Percentiles rank a stretch among this genome's conserved stretches.
Conservation (phyloP, 768 basidiomycete species). For the Kwoniella dejecticola region DNA sequence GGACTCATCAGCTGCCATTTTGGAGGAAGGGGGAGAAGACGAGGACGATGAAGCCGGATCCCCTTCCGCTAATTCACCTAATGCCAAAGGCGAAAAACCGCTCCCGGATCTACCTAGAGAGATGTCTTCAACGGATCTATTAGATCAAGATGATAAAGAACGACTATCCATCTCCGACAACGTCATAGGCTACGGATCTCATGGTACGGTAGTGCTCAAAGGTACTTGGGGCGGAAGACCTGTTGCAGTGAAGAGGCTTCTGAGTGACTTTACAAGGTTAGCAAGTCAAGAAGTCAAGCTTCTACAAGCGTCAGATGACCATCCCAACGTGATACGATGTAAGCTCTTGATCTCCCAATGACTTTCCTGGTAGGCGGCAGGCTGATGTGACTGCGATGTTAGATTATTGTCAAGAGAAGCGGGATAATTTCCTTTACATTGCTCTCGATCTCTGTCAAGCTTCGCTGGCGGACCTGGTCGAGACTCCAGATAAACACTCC, state of each 20-base stretch:
- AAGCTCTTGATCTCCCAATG: slow-evolving; percentile 14
- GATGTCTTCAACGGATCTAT: slow-evolving; percentile 35
- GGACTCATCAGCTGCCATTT: slow-evolving; percentile 51
- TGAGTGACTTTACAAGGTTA: slow-evolving; percentile 92
- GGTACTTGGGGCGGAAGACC: slow-evolving; percentile 95
- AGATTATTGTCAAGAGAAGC: slow-evolving; percentile 92
- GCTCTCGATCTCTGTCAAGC: slow-evolving; percentile 75
- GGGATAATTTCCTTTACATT: slow-evolving; percentile 92
- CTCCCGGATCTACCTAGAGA: slow-evolving; percentile 41
- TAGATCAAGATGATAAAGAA: slow-evolving; percentile 46
- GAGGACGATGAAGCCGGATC: slow-evolving; percentile 29
- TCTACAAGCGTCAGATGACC: slow-evolving; percentile 94
- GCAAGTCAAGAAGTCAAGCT: slow-evolving; percentile 91
- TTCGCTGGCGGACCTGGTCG: slow-evolving; percentile 54
- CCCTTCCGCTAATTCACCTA: slow-evolving; percentile 33
- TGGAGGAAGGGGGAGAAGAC: slow-evolving; percentile 53
- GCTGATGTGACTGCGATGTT: neutral
- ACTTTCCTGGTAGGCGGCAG: neutral
- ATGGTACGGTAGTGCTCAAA: slow-evolving; percentile 92
- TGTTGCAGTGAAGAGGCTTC: slow-evolving; percentile 95
- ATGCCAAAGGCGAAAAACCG: slow-evolving; percentile 43
- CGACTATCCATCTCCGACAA: slow-evolving; percentile 54
- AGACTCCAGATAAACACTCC: slow-evolving; percentile 63
- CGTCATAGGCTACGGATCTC: slow-evolving; percentile 76
- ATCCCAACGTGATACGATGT: slow-evolving; percentile 84